phyloP scores from a whole-genome alignment of 208 protist genomes.

The Angomonas ambiguus region DNA sequence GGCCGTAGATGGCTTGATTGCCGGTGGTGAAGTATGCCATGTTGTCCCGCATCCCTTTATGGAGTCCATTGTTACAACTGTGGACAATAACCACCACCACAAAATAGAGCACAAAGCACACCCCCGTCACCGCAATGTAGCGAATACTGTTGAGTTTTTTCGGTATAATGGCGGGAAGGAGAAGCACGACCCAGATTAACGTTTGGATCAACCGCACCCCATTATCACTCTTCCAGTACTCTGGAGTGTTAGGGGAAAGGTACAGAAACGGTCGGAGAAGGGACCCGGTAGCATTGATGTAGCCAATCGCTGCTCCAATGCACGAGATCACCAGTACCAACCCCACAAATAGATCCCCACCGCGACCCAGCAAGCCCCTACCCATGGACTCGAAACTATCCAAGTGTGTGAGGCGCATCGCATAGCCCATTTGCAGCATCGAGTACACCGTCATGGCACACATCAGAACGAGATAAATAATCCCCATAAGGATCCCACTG shows the following conservation, averaged over 20 bases:
- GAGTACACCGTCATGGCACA: constrained; percentile 53
- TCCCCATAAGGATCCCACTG: constrained; percentile 46
- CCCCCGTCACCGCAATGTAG: constrained; percentile 64
- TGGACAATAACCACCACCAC: constrained; percentile 56
- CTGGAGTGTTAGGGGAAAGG: constrained; percentile 20
- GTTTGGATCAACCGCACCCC: constrained; percentile 41
- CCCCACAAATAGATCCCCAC: constrained; percentile 68
- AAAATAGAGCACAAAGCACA: constrained; percentile 72
- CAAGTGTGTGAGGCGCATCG: constrained; percentile 44
- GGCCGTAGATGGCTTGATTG: constrained; percentile 41
- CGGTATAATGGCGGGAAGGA: constrained; percentile 67
- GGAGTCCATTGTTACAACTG: constrained; percentile 30
- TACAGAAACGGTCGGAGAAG: constrained; percentile 52
- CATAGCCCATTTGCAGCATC: constrained; percentile 41
- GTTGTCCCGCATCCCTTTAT: constrained; percentile 28
- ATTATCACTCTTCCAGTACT: constrained; percentile 30
- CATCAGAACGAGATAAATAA: constrained; percentile 59
- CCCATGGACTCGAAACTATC: constrained; percentile 57
- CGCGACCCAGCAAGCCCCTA: constrained; percentile 32
- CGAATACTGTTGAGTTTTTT: constrained; percentile 75
- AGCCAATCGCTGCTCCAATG: constrained; percentile 62
- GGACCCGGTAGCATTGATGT: constrained; percentile 63
- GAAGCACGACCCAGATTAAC: constrained; percentile 44
- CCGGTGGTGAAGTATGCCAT: constrained; percentile 40
- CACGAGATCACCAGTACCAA: constrained; percentile 55